A percentile compares a stretch with the other conserved stretches of the same genome.
Evolutionary conservation across 2,329 filamentous ascomycete genomes (phyloP).

Genomic region (Penicillium corylophilum): DNA sequence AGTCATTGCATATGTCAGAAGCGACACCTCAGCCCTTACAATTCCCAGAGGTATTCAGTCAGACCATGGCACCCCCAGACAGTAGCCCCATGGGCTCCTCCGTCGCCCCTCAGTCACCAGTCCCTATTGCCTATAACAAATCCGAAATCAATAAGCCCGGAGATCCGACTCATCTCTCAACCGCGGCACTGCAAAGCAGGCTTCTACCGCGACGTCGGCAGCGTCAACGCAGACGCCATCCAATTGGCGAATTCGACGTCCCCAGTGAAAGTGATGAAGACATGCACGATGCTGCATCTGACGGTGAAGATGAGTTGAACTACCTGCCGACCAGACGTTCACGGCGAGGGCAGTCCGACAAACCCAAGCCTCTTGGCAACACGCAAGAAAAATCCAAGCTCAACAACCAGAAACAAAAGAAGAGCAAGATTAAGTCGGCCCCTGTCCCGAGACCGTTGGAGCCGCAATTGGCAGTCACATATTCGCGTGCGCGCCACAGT

Average conservation of each 20-base stretch:
- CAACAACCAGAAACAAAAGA: conserved; percentile 14
- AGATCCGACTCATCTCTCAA: conserved; percentile 28
- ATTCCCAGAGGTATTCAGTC: conserved; percentile 29
- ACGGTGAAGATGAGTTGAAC: conserved; percentile 41
- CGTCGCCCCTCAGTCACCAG: conserved; percentile 9
- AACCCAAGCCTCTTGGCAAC: conserved; percentile 22
- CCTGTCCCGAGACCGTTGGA: conserved; percentile 3
- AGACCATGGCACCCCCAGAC: conserved; percentile 39
- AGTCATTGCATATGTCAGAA: conserved; percentile 4
- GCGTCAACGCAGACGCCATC: conserved; percentile 20
- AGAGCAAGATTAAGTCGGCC: conserved; percentile 14
- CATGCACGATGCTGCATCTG: conserved; percentile 17
- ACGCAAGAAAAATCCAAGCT: conserved; percentile 14
- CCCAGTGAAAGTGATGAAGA: conserved; percentile 29
- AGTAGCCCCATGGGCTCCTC: conserved; percentile 31
- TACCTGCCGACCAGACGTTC: conserved; percentile 24
- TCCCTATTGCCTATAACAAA: background rate
- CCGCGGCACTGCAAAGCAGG: conserved; percentile 36
- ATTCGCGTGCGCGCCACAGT: conserved; percentile 15
- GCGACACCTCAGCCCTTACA: conserved; percentile 9
- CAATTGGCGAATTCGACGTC: conserved; percentile 20
- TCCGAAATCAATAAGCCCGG: conserved; percentile 5
- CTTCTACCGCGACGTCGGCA: conserved; percentile 37
- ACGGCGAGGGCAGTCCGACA: conserved; percentile 18
- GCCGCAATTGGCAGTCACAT: conserved; percentile 4